phyloP scores from a whole-genome alignment of 169 alveolate species.

The Neospora caninum region DNA sequence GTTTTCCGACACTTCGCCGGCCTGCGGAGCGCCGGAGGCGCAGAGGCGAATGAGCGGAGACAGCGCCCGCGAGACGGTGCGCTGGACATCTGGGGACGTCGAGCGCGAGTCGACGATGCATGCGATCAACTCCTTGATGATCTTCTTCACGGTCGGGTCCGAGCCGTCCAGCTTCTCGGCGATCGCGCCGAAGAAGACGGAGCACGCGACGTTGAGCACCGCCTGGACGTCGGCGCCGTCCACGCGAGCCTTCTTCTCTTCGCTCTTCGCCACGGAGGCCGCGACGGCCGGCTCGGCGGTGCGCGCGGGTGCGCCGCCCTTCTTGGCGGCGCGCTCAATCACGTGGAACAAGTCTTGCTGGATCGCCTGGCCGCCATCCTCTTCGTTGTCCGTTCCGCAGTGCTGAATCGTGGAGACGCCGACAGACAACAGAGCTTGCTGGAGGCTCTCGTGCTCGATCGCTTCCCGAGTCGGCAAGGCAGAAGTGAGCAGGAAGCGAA shows the following conservation, averaged over 20 bases:
- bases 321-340: constrained; percentile 21
- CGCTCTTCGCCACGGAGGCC: not conserved
- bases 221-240: not conserved
- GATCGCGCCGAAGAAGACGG: constrained; percentile 53
- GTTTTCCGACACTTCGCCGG: constrained; percentile 23
- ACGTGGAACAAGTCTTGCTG: not conserved
- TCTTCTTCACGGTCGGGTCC: not conserved
- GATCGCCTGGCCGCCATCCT: constrained; percentile 34
- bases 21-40: constrained; percentile 28
- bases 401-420: constrained; percentile 46
- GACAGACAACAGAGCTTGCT: constrained; percentile 59
- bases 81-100: constrained; percentile 54
- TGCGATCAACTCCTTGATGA: constrained; percentile 6
- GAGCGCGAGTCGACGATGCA: constrained; percentile 38
- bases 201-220: constrained; percentile 38
- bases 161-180: constrained; percentile 49
- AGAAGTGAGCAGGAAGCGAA: constrained; percentile 37
- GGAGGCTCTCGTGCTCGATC: constrained; percentile 30
- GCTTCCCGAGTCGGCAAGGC: not conserved
- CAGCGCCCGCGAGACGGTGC: constrained; percentile 41
- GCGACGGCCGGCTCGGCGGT: not conserved
- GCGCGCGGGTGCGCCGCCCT: not conserved
- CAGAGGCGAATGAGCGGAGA: constrained; percentile 48
- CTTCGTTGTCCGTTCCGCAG: constrained; percentile 24
- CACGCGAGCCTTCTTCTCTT: not conserved